Conservation (phyloP, 2,329 filamentous ascomycete species). For the Exserohilum turcica region DNA sequence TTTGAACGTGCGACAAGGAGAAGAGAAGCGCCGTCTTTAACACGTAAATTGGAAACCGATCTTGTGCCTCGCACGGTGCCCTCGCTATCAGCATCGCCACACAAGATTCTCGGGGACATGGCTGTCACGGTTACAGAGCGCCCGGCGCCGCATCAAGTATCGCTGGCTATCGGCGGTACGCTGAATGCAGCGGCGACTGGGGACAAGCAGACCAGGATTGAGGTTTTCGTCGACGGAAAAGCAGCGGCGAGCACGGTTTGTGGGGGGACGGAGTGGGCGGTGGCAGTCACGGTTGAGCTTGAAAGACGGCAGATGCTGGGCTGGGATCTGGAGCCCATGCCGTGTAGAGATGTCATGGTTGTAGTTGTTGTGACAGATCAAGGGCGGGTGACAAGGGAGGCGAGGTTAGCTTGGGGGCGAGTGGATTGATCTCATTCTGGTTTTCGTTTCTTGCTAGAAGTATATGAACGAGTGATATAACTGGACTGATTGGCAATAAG, state of each 20-base stretch:
- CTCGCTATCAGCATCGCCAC: too few relatives aligned
- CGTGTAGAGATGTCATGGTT: slow-evolving; percentile 24
- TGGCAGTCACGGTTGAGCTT: slow-evolving; percentile 11
- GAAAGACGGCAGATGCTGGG: slow-evolving; percentile 19
- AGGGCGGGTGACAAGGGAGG: slow-evolving; percentile 7
- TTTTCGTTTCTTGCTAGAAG: background rate
- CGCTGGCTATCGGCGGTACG: background rate
- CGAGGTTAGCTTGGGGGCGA: slow-evolving; percentile 1
- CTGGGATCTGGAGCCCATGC: slow-evolving; percentile 34
- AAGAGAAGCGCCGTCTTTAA: slow-evolving; percentile 19
- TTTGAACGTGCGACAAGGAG: slow-evolving; percentile 26
- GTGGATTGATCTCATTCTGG: background rate
- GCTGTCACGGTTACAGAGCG: too few relatives aligned
- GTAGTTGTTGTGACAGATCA: slow-evolving; percentile 25
- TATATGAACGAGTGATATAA: too few relatives aligned
- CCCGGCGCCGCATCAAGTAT: background rate
- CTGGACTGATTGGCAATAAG: too few relatives aligned
- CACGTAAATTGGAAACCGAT: slow-evolving; percentile 20
- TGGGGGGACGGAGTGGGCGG: slow-evolving; percentile 8
- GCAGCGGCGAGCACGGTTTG: background rate
- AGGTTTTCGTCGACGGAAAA: slow-evolving; percentile 30
- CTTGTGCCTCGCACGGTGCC: background rate
- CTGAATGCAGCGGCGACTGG: background rate
- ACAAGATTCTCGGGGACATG: too few relatives aligned
- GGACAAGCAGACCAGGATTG: slow-evolving; percentile 7